A percentile compares a stretch with the other conserved stretches of the same genome.
Evolutionary conservation across 306 rosid genomes (phyloP).

Genomic region (Rosa chinensis): DNA sequence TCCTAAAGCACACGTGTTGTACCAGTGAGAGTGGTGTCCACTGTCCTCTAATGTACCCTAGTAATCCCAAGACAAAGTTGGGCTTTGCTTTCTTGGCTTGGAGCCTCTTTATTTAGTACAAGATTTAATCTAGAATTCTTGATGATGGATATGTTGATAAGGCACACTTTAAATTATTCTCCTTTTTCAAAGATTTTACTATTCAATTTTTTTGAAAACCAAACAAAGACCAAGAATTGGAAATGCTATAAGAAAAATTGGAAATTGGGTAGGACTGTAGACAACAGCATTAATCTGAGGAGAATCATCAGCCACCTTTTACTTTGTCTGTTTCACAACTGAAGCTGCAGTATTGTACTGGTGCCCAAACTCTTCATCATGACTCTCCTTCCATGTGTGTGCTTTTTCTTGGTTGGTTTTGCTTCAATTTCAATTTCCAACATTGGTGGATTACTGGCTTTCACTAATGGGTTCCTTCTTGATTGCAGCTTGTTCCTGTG

Average conservation of each 20-base stretch:
- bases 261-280: conserved; percentile 15
- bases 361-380: conserved; percentile 21
- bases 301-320: conserved; percentile 32
- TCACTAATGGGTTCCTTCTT: conserved; percentile 10
- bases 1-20: conserved; percentile 28
- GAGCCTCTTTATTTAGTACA: conserved; percentile 30
- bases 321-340: conserved; percentile 70
- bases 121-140: background rate
- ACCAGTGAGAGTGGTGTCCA: background rate
- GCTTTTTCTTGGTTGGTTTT: conserved; percentile 28
- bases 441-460: conserved; percentile 16
- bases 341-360: conserved; percentile 30
- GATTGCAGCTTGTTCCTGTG: conserved; percentile 12
- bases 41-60: background rate
- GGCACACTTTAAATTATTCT: conserved; percentile 32
- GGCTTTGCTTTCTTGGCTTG: conserved; percentile 30
- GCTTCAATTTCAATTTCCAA: conserved; percentile 29
- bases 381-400: conserved; percentile 10
- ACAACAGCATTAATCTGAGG: conserved; percentile 20
- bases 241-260: background rate
- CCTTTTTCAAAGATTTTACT: background rate
- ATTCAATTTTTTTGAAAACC: conserved; percentile 1
- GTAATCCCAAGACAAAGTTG: conserved; percentile 13
- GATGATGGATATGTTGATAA: conserved; percentile 18
- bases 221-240: background rate